These are phyloP conservation scores for Rhipidocladum racemiflorum DNA, from an alignment of 176 grass and related monocot species.

Conservation along the genomic window DNA sequence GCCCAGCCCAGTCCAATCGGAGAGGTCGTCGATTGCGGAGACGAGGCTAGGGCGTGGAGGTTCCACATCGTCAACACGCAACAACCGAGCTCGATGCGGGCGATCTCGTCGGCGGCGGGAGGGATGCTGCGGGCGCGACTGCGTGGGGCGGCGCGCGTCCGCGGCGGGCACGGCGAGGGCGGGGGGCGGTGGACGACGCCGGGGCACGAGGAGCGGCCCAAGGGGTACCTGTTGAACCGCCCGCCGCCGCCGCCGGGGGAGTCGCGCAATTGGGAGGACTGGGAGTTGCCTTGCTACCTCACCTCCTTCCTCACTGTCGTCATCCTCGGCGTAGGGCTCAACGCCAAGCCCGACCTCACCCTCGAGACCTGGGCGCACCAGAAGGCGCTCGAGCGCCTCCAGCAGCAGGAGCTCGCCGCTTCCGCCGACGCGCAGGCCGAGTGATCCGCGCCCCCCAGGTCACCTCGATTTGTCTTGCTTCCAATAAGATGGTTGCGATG, in stretches of 20 bases:
- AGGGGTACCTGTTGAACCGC: no score
- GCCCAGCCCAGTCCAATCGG: no score
- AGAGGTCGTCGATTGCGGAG: no score
- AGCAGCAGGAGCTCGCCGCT: conserved; percentile 61
- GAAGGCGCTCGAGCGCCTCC: conserved; percentile 93
- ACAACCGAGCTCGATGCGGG: no score
- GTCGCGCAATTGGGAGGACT: conserved; percentile 91
- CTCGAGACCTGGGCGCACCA: conserved; percentile 97
- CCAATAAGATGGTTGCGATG: conserved; percentile 42
- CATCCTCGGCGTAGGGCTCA: conserved; percentile 92
- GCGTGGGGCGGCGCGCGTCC: no score
- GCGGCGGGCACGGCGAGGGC: no score
- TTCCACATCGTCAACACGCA: no score
- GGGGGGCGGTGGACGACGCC: no score
- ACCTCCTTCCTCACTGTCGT: conserved; percentile 97
- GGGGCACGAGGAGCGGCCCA: no score
- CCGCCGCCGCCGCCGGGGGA: conserved; percentile 47
- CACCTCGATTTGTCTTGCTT: conserved; percentile 33
- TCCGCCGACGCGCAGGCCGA: conserved; percentile 32
- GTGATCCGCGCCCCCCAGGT: conserved; percentile 55
- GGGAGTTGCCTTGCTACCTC: conserved; percentile 91
- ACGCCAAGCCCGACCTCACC: conserved; percentile 96
- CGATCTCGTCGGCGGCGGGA: no score
- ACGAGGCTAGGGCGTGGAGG: no score
- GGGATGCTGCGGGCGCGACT: no score